Conservation (phyloP, 352 stramenopile species). For the Pythium phragmitis region DNA sequence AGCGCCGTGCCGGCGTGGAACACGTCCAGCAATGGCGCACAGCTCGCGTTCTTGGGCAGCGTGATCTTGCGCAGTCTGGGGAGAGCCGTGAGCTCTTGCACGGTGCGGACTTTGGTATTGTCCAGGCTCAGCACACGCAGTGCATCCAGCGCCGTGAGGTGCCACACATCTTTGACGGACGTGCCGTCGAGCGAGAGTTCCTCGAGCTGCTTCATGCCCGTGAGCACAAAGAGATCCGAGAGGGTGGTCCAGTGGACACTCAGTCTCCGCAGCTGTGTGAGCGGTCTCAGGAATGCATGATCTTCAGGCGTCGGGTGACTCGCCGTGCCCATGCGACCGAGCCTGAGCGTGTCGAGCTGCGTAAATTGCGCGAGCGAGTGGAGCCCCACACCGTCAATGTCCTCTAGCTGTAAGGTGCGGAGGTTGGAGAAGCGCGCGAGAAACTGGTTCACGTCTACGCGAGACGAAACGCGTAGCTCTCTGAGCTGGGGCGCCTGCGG, state of each 20-base stretch:
- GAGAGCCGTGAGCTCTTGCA: conserved; percentile 11
- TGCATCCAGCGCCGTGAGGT: conserved; percentile 15
- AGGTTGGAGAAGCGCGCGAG: conserved; percentile 17
- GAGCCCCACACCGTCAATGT: conserved; percentile 22
- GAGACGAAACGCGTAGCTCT: conserved; percentile 15
- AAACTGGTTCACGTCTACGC: conserved; percentile 24
- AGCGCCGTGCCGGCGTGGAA: conserved; percentile 23
- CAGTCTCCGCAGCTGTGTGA: conserved; percentile 23
- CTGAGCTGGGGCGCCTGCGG: conserved; percentile 16
- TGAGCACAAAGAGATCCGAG: conserved; percentile 21
- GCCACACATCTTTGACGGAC: conserved; percentile 16
- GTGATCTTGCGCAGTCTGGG: conserved; percentile 14
- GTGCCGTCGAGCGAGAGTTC: conserved; percentile 24
- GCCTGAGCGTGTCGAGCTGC: conserved; percentile 26
- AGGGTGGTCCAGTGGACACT: conserved; percentile 20
- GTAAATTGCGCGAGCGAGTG: conserved; percentile 27
- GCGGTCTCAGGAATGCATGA: conserved; percentile 26
- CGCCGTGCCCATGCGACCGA: conserved; percentile 14
- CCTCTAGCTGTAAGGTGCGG: conserved; percentile 23
- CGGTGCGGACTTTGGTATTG: conserved; percentile 23
- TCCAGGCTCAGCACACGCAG: conserved; percentile 15
- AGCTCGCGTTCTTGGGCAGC: conserved; percentile 27
- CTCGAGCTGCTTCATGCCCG: conserved; percentile 20
- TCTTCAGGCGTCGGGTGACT: conserved; percentile 14
- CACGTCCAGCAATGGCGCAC: conserved; percentile 16